Conservation (phyloP, 805 yeast species). For the Barnettozyma pratensis region DNA sequence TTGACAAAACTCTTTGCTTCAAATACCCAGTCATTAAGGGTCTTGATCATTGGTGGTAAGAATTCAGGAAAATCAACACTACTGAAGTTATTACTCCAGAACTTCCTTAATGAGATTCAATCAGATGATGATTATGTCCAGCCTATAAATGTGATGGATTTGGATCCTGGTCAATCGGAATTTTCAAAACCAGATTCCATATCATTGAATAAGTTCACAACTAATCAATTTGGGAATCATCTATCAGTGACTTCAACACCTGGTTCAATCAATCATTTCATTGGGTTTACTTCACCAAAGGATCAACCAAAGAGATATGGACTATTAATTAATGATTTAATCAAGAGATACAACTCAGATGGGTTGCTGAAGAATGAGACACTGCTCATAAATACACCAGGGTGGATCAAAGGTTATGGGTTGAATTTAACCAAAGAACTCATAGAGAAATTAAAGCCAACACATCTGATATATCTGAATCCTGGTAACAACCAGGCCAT, state of each 20-base stretch:
- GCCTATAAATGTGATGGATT: conserved; percentile 52
- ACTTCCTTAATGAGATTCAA: conserved; percentile 27
- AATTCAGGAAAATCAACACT: conserved; percentile 82
- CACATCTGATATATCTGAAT: conserved; percentile 52
- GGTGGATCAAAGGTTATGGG: conserved; percentile 91
- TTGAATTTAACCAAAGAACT: conserved; percentile 49
- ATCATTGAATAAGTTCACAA: conserved; percentile 39
- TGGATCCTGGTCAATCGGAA: conserved; percentile 91
- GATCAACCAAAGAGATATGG: conserved; percentile 57
- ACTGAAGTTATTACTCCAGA: conserved; percentile 48
- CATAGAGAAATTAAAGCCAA: conserved; percentile 42
- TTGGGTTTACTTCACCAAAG: conserved; percentile 43
- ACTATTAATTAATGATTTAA: conserved; percentile 35
- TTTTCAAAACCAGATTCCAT: conserved; percentile 67
- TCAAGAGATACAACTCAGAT: conserved; percentile 29
- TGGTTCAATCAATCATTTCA: conserved; percentile 5
- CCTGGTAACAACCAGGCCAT: conserved; percentile 21
- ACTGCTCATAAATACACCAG: conserved; percentile 74
- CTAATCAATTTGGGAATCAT: conserved; percentile 34
- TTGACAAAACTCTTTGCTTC: conserved; percentile 32
- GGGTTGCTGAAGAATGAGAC: conserved; percentile 23
- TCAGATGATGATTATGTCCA: conserved; percentile 7
- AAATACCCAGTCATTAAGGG: conserved; percentile 18
- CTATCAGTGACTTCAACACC: conserved; percentile 17
- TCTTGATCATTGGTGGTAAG: conserved; percentile 44